Base-by-base conservation (phyloP, 257 asterid species). In the Solanum habrochaites region DNA sequence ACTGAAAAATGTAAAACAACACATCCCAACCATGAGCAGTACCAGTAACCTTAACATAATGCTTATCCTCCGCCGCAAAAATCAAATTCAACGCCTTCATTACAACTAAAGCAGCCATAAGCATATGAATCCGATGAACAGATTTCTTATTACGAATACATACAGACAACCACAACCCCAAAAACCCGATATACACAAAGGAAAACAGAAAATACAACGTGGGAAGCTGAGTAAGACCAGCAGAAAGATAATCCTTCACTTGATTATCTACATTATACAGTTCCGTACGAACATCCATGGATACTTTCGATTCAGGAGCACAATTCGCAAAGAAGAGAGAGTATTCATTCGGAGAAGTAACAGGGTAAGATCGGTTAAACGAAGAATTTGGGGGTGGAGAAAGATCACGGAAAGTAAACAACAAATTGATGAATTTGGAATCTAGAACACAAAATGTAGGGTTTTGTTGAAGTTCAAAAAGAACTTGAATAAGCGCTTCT, bases 1-100 rank as follows among this genome's bases (percentile, higher is more conserved):
- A 95, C 95, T 95, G 99, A 86, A 97, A 97, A 52, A 96, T 90
- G 90, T 97, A 97, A 83, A 97, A 96, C 95, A 96, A 87, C 60
- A 96, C 98, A 90, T 97, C 98, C 99, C 99, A 97, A 64, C 98
- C 99, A 47, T 97, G 99, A 9, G 99, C 97, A 67, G 98, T 96
- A 86, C 99, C 99, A 0, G 99, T 95, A 81, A 91, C 97, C 94
- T 97, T 97, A 88, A 97, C 98, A 49, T 92, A 97, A 85, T 97
- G 99, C 90, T 96, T 95, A 87, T 97, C 98, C 94, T 97, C 99
- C 0, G 99, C 99, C 1, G 98, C 99, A 72, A 88, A 93, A 2
- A 97, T 92, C 89, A 97, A 82, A 85, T 97, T 96, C 94, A 97
- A 87, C 7, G 98, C 98, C 89, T 97, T 96, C 92, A 94, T 92